These are phyloP conservation scores for Rheum nobile DNA, from an alignment of 148 eudicot species.

Conservation along the genomic window DNA sequence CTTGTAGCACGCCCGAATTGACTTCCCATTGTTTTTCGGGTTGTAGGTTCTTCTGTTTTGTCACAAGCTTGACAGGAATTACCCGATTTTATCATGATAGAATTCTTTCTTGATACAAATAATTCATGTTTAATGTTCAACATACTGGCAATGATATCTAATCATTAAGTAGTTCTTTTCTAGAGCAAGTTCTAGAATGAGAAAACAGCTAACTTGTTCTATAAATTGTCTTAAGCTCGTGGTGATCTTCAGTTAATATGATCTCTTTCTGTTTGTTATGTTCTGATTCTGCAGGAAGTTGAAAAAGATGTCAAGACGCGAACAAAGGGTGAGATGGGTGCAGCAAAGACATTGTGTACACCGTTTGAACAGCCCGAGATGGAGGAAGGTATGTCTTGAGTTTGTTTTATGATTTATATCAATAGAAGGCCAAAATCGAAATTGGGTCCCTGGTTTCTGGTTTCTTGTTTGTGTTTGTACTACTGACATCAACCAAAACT, in stretches of 20 bases:
- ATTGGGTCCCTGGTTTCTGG: neutral
- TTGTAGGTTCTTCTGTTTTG: neutral
- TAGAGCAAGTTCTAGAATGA: neutral
- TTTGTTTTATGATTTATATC: neutral
- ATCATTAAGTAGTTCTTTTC: neutral
- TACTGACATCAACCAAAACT: neutral
- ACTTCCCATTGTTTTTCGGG: neutral
- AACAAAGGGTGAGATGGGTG: conserved; percentile 94
- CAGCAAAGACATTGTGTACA: conserved; percentile 85
- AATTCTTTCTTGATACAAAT: neutral
- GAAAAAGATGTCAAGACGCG: conserved; percentile 87
- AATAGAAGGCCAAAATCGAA: neutral
- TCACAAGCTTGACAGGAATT: neutral
- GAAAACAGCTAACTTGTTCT: neutral
- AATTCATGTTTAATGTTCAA: neutral
- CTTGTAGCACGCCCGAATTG: neutral
- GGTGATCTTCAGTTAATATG: neutral
- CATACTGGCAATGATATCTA: neutral
- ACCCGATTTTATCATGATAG: too few species aligned
- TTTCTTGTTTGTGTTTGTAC: neutral
- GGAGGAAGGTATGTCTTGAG: conserved; percentile 49
- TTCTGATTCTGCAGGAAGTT: conserved; percentile 45
- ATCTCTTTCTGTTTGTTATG: neutral
- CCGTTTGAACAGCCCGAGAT: conserved; percentile 91
- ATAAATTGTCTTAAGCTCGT: too few species aligned